Percentiles rank a stretch among this genome's conserved stretches.
These are phyloP conservation scores for Pezizomycotina sp. DNA, from an alignment of 2,329 filamentous ascomycete genomes.

Conservation along the genomic window DNA sequence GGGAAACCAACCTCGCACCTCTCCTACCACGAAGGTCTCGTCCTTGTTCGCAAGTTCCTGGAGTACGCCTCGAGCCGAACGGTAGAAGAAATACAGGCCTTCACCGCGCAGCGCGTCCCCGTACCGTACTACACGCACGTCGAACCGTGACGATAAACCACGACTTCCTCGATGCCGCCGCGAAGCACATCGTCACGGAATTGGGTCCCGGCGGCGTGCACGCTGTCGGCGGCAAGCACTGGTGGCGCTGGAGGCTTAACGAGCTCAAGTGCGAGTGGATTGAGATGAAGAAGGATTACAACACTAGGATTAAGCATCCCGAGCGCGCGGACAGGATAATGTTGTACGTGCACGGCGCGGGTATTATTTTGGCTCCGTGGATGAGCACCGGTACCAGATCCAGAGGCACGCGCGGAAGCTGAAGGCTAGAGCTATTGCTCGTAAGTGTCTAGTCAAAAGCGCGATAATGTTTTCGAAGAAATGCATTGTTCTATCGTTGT, in stretches of 20 bases:
- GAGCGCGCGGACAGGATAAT: slow-evolving; percentile 59
- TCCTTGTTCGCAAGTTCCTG: slow-evolving; percentile 74
- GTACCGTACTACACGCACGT: slow-evolving; percentile 74
- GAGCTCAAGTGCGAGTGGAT: slow-evolving; percentile 80
- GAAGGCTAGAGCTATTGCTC: slow-evolving; percentile 74
- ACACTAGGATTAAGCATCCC: slow-evolving; percentile 47
- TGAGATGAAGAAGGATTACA: slow-evolving; percentile 74
- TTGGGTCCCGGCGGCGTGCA: slow-evolving; percentile 61
- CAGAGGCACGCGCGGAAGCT: slow-evolving; percentile 89
- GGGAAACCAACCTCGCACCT: slow-evolving; percentile 78
- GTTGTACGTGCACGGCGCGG: slow-evolving; percentile 84
- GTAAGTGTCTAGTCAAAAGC: slow-evolving; percentile 7
- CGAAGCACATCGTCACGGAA: slow-evolving; percentile 50
- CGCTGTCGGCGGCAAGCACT: slow-evolving; percentile 60
- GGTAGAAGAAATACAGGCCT: slow-evolving; percentile 81
- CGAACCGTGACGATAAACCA: slow-evolving; percentile 51
- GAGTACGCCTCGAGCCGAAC: slow-evolving; percentile 72
- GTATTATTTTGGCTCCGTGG: slow-evolving; percentile 89
- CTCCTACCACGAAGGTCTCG: slow-evolving; percentile 83
- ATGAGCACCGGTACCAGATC: slow-evolving; percentile 96
- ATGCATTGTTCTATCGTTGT: slow-evolving; percentile 2
- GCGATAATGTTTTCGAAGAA: neutral
- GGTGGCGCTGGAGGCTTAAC: slow-evolving; percentile 60
- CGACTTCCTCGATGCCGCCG: slow-evolving; percentile 48
- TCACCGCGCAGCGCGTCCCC: slow-evolving; percentile 83